Conservation (phyloP, 768 basidiomycete genomes). For the Boletellus ananas region DNA sequence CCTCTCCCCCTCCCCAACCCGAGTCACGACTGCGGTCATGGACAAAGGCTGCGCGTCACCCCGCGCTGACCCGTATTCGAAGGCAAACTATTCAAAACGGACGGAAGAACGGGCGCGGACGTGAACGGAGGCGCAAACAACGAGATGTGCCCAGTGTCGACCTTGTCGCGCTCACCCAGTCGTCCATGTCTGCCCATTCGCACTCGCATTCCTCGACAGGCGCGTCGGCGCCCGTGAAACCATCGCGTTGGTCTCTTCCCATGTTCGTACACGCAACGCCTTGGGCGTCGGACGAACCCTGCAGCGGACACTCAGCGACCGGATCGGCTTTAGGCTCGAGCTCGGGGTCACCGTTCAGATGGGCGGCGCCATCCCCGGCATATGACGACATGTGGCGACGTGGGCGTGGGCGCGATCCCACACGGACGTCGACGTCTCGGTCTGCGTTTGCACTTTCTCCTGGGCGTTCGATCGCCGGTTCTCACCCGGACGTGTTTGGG, state of each 20-base stretch:
- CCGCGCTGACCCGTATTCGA: conserved; percentile 10
- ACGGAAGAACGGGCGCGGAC: background rate
- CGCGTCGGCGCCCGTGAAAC: background rate
- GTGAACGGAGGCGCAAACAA: background rate
- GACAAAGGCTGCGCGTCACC: conserved; percentile 7
- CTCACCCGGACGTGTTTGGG: background rate
- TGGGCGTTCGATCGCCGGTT: background rate
- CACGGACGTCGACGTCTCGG: background rate
- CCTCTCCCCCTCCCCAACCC: background rate
- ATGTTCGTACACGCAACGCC: background rate
- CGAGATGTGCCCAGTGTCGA: conserved; percentile 21
- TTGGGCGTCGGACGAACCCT: background rate
- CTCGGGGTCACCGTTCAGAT: background rate
- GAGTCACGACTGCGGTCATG: background rate
- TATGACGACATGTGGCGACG: no score
- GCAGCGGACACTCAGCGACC: background rate
- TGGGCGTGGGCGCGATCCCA: background rate
- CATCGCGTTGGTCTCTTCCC: conserved; percentile 21
- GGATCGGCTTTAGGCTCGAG: background rate
- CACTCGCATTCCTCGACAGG: conserved; percentile 8
- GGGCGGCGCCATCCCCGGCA: background rate
- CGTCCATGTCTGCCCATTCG: conserved; percentile 12
- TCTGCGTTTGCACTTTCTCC: conserved; percentile 9
- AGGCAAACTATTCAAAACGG: conserved; percentile 13
- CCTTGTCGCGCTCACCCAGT: conserved; percentile 14